Percentiles rank a stretch among this genome's conserved stretches.
Conservation (phyloP, 352 stramenopile species). For the Pythium oligandrum region DNA sequence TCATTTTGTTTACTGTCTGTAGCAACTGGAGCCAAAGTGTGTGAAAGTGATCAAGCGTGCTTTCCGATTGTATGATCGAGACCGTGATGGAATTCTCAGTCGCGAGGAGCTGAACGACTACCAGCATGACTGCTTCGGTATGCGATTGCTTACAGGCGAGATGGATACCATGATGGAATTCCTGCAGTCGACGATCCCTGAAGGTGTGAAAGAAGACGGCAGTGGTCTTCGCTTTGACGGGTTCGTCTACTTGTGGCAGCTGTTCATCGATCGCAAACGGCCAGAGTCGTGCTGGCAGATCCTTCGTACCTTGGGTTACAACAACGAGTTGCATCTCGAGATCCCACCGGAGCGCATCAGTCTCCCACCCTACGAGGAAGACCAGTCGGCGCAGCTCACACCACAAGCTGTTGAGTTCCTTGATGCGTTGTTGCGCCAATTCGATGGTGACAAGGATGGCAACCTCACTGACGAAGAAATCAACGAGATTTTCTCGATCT, state of each 20-base stretch:
- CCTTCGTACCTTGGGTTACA: constrained; percentile 76
- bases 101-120: constrained; percentile 87
- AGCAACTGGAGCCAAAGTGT: constrained; percentile 79
- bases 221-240: constrained; percentile 69
- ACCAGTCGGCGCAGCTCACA: constrained; percentile 77
- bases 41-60: constrained; percentile 83
- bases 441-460: constrained; percentile 80
- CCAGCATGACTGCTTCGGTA: constrained; percentile 85
- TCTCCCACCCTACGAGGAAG: constrained; percentile 48
- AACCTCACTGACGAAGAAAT: constrained; percentile 64
- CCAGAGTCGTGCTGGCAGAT: constrained; percentile 88
- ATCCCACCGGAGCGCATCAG: constrained; percentile 64
- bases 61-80: constrained; percentile 82
- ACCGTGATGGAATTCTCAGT: constrained; percentile 75
- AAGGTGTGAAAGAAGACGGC: constrained; percentile 60
- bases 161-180: constrained; percentile 88
- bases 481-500: constrained; percentile 82
- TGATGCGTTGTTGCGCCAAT: constrained; percentile 72
- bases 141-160: constrained; percentile 69
- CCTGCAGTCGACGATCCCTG: constrained; percentile 53
- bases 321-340: constrained; percentile 72
- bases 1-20: neutral
- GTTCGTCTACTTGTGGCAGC: constrained; percentile 80
- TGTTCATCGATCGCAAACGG: constrained; percentile 87
- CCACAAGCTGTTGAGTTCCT: constrained; percentile 64